phyloP scores from a whole-genome alignment of 371 early-diverging fungal species.

The Smittium culicis region DNA sequence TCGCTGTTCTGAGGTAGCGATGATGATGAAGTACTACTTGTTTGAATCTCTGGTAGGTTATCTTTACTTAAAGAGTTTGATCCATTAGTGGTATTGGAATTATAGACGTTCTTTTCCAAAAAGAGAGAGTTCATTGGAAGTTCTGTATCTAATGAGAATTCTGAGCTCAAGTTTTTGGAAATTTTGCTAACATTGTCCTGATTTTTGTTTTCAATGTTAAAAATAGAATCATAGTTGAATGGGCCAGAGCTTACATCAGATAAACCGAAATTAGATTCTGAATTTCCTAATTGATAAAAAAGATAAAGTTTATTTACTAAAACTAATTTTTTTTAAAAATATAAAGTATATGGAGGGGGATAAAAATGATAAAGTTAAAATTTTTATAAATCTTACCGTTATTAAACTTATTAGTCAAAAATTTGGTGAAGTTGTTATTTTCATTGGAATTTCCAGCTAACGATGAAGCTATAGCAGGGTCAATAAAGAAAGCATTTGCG shows the following conservation, averaged over 20 bases:
- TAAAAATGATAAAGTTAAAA: neutral
- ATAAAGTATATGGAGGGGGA: neutral
- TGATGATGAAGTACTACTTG: neutral
- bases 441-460: conserved; percentile 13
- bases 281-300: neutral
- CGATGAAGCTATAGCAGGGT: conserved; percentile 10
- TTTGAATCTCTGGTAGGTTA: neutral
- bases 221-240: neutral
- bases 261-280: neutral
- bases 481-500: conserved; percentile 7
- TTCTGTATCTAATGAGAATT: neutral
- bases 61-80: neutral
- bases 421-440: conserved; percentile 29
- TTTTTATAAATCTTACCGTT: neutral
- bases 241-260: neutral
- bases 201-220: neutral
- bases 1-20: neutral
- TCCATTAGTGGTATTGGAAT: neutral
- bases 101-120: neutral
- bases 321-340: neutral
- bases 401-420: conserved; percentile 25
- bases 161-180: neutral
- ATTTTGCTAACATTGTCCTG: neutral
- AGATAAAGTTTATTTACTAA: too few relatives aligned
- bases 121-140: neutral